Evolutionary conservation across 2,329 filamentous ascomycete species (phyloP).

Genomic region (Ophiocordyceps australis): DNA sequence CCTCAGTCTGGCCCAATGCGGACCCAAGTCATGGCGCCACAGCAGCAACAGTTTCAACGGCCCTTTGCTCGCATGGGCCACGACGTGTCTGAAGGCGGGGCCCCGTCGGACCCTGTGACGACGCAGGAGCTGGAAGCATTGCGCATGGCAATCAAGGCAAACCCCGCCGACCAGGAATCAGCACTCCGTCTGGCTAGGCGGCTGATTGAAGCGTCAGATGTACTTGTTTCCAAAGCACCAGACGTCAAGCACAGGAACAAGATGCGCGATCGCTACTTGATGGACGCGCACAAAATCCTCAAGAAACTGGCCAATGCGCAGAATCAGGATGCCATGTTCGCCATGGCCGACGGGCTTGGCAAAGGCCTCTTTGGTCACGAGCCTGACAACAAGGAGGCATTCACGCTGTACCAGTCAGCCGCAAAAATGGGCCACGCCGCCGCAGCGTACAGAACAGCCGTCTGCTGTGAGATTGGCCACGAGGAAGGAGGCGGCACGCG

Average conservation of each 20-base stretch:
- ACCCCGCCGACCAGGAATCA: slow-evolving; percentile 53
- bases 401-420: slow-evolving; percentile 80
- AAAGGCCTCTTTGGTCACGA: slow-evolving; percentile 63
- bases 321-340: slow-evolving; percentile 82
- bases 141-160: slow-evolving; percentile 48
- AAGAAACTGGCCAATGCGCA: slow-evolving; percentile 67
- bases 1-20: slow-evolving; percentile 15
- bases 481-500: slow-evolving; percentile 89
- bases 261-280: slow-evolving; percentile 63
- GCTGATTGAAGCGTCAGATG: slow-evolving; percentile 66
- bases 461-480: slow-evolving; percentile 91
- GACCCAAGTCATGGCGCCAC: slow-evolving; percentile 10
- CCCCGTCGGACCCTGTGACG: slow-evolving; percentile 40
- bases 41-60: slow-evolving; percentile 8
- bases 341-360: slow-evolving; percentile 76
- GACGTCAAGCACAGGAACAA: slow-evolving; percentile 60
- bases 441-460: slow-evolving; percentile 83
- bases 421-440: slow-evolving; percentile 77
- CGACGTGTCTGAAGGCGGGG: slow-evolving; percentile 1
- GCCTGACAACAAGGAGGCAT: slow-evolving; percentile 79
- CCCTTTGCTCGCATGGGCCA: slow-evolving; percentile 1
- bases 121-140: slow-evolving; percentile 60
- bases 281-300: slow-evolving; percentile 76
- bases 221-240: slow-evolving; percentile 44
- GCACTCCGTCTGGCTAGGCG: slow-evolving; percentile 65